Evolutionary conservation across 202 grass and related monocot species (phyloP), one percentile per base, ranked within the genome.

Genomic region (Setaria italica): DNA sequence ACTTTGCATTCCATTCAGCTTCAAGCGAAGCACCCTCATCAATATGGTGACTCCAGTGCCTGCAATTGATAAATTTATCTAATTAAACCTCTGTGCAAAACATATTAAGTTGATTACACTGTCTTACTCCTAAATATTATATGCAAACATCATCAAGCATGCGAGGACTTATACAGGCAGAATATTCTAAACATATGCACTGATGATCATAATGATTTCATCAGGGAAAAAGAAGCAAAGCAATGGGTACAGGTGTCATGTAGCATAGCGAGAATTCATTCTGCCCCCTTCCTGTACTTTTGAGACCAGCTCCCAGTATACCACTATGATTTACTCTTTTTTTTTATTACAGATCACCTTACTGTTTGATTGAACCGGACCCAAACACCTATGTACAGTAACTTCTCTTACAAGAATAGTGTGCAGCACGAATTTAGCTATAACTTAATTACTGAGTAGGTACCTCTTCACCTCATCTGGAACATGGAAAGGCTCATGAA

Each of bases 391-490:
- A 32, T 39, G 41, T n/a, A 39, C 7, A 75, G 34, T 20, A 37
- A 58, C 4, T 58, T 21, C 4, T 35, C 32, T 68, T 68, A 14
- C 15, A 63, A 5, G 60, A 67, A 4, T 41, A 29, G 15, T 41
- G 10, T 69, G 32, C 42, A 82, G 32, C 41, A 50, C 39, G 20
- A 76, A 12, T 51, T 82, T 17, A 70, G 13, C 7, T 71, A 0
- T 12, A 43, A 47, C 43, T 55, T 74, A 2, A 43, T 8, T 43
- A 17, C 6, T 5, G 0, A 72, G 8, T 11, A 62, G 30, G 13
- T 84, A 94, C 92, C 92, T 94, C 80, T 92, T 92, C 53, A 94
- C 92, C 30, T 94, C 92, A 48, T 90, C 90, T 9, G 92, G 92
- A 49, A 94, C 87, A 58, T 90, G 85, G 85, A 94, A 94, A 82